Base-by-base conservation (phyloP, 768 basidiomycete species). In the Mycena maculata region DNA sequence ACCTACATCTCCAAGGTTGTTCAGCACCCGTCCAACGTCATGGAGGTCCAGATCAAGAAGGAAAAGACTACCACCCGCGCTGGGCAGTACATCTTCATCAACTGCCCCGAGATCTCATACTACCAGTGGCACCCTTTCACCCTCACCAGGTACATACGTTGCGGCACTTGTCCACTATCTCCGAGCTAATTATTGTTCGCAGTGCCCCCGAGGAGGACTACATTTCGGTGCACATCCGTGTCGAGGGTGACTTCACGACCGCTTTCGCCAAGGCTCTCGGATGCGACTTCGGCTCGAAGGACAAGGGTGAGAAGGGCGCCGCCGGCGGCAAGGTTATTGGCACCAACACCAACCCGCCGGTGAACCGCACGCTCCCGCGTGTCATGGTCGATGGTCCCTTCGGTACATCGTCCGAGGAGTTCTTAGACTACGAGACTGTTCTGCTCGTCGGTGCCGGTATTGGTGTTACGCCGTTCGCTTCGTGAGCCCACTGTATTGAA, bases 111-210 rank as follows among this genome's bases (percentile, higher is more conserved):
- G 78, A 83, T 98, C 52, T 94, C 92, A 18, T 97, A 96, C 83
- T 97, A 92, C 85, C 95, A 98, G 76, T 98, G 95, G 93, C 96
- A 98, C 76, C 95, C 96, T n/a, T 97, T 98, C 86, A 97, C 96
- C 15, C 87, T 98, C 70, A 96, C 94, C 41, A 92, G 90, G 90
- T 89, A 61, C 27, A 79, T 77, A 49, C 47, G n/a, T n/a, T n/a
- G n/a, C n/a, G 55, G 39, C 36, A 22, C 22, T 41, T 55, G 30
- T 36, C 28, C 1, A 18, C 36, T n/a, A 18, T 53, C 67, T 12
- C 54, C 55, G 7, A 25, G 57, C 22, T 30, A 22, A 30, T 23
- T 25, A 52, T 57, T 12, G 9, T 64, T 25, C 61, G 11, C 63
- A 93, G 92, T 71, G 95, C 96, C 0, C 96, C 96, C 2, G 96